Evolutionary conservation across 2,329 filamentous ascomycete species (phyloP).

Genomic region (Pseudogymnoascus sp.): DNA sequence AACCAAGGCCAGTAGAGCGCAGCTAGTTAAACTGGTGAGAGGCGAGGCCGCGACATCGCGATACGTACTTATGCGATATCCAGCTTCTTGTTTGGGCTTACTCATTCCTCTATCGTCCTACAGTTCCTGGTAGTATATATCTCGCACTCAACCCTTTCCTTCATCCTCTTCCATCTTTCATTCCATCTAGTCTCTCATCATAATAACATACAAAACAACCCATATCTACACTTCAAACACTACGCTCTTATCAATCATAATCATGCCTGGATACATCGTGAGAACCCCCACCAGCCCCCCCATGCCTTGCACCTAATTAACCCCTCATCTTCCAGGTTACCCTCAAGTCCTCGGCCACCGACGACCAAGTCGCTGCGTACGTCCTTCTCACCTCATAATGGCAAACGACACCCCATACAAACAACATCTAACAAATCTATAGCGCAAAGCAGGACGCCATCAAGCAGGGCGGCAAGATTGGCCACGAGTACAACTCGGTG

Average conservation of each 20-base stretch:
- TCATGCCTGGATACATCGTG: slow-evolving; percentile 17
- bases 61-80: slow-evolving; percentile 3
- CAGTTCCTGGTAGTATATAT: neutral
- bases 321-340: slow-evolving; percentile 52
- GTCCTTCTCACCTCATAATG: slow-evolving; percentile 18
- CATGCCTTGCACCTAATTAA: neutral
- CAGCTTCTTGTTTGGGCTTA: slow-evolving; percentile 5
- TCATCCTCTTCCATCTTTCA: neutral
- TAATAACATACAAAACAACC: neutral
- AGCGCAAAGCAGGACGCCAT: slow-evolving; percentile 70
- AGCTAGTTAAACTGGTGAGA: neutral
- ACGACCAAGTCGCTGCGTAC: slow-evolving; percentile 60
- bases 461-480: slow-evolving; percentile 75
- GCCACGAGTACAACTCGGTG: slow-evolving; percentile 64
- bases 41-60: neutral
- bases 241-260: neutral
- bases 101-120: slow-evolving; percentile 3
- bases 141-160: neutral
- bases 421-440: neutral
- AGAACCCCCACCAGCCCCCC: neutral
- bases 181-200: neutral
- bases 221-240: slow-evolving; percentile 2
- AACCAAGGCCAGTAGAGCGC: neutral
- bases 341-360: slow-evolving; percentile 60
- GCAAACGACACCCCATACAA: neutral